A percentile compares a stretch with the other conserved stretches of the same genome.
Conservation (phyloP, 164 flowering plant species). For the Aristolochia contorta region DNA sequence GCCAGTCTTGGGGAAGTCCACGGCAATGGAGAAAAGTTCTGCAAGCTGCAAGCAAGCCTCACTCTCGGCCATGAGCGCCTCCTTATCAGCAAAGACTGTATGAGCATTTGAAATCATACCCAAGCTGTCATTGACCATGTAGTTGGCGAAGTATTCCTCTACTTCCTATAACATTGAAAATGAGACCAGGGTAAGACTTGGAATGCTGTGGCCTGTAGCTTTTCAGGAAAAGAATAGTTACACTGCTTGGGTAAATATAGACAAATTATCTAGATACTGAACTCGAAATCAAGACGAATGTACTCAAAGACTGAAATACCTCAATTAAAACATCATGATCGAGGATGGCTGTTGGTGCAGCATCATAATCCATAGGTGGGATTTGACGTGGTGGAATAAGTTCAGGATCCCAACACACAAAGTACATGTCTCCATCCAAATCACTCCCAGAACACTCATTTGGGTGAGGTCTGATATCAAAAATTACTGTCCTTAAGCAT, state of each 20-base stretch:
- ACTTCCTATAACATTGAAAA: conserved; percentile 42
- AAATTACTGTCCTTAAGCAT: background rate
- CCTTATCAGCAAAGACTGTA: conserved; percentile 58
- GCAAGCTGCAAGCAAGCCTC: conserved; percentile 50
- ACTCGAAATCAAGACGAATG: no score
- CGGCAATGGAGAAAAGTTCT: conserved; percentile 58
- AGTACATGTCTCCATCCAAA: conserved; percentile 82
- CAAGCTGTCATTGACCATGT: conserved; percentile 73
- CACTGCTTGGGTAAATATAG: no score
- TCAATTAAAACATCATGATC: conserved; percentile 60
- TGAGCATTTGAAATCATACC: conserved; percentile 80
- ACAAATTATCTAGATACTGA: no score
- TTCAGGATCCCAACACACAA: conserved; percentile 74
- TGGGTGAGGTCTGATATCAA: conserved; percentile 64
- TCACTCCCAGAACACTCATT: conserved; percentile 97
- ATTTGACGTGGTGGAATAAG: conserved; percentile 51
- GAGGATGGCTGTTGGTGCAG: conserved; percentile 32
- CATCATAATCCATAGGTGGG: conserved; percentile 66
- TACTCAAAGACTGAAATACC: conserved; percentile 9
- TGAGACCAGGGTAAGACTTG: no score
- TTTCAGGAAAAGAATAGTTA: no score
- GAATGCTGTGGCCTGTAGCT: no score
- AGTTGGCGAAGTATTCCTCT: conserved; percentile 59
- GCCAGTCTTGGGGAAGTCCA: conserved; percentile 86
- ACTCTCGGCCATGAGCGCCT: conserved; percentile 40